Conservation (phyloP, 2,329 filamentous ascomycete genomes). For the Talaromyces sp. region DNA sequence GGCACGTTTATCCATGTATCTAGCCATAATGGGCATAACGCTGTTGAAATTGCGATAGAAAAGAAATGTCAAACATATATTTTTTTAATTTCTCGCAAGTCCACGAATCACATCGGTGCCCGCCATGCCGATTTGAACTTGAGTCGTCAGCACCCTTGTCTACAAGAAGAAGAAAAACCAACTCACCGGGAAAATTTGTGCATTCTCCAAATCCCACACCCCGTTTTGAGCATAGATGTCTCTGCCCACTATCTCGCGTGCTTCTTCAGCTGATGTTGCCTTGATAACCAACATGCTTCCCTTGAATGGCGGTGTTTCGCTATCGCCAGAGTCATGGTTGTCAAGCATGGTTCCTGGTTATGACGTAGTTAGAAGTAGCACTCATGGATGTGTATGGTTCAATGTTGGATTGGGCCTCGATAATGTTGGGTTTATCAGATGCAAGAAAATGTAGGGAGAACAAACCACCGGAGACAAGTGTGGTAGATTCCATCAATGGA, state of each 20-base stretch:
- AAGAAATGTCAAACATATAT: neutral
- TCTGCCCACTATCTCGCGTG: slow-evolving; percentile 59
- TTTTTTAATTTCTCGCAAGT: too few relatives aligned
- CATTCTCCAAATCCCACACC: slow-evolving; percentile 76
- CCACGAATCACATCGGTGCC: neutral
- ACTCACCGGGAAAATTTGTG: slow-evolving; percentile 36
- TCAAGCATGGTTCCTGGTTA: slow-evolving; percentile 57
- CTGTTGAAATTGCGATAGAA: neutral
- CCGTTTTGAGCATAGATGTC: slow-evolving; percentile 68
- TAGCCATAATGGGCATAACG: neutral
- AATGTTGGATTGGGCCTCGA: neutral
- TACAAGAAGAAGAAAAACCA: neutral
- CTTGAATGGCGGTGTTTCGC: slow-evolving; percentile 60
- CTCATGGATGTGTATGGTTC: neutral
- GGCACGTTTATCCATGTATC: too few relatives aligned
- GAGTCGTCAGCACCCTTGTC: neutral
- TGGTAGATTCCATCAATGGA: slow-evolving; percentile 50
- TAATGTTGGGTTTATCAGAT: neutral
- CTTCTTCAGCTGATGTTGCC: slow-evolving; percentile 65
- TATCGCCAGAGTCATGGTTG: slow-evolving; percentile 59
- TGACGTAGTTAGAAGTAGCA: neutral
- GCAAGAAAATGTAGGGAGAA: slow-evolving; percentile 5
- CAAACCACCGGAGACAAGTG: slow-evolving; percentile 61
- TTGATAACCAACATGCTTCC: slow-evolving; percentile 66
- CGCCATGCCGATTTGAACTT: neutral